Percentiles rank a stretch among this genome's conserved stretches.
phyloP scores from a whole-genome alignment of 78 protist species.

The Mastigamoeba balamuthi region DNA sequence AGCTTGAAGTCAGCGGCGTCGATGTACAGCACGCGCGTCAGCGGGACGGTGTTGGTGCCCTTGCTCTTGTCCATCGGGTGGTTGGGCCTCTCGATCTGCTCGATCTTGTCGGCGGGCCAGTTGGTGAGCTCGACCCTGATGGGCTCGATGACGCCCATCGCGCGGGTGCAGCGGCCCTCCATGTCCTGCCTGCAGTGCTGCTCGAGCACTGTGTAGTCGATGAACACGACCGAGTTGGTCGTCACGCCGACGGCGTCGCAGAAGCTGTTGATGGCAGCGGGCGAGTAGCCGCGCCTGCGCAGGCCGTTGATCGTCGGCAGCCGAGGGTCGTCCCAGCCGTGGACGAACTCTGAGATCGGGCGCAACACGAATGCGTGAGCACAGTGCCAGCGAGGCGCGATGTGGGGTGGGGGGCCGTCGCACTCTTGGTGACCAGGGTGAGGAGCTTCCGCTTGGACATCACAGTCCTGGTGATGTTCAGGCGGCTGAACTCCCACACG shows the following conservation, averaged over 20 bases:
- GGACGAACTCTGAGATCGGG: slow-evolving; percentile 16
- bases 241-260: slow-evolving; percentile 89
- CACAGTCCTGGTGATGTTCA: slow-evolving; percentile 80
- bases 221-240: slow-evolving; percentile 18
- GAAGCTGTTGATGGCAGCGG: slow-evolving; percentile 73
- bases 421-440: slow-evolving; percentile 44
- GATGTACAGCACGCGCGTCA: slow-evolving; percentile 62
- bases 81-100: slow-evolving; percentile 50
- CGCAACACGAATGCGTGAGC: no score
- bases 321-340: slow-evolving; percentile 99
- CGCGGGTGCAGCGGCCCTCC: slow-evolving; percentile 35
- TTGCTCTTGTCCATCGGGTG: slow-evolving; percentile 46
- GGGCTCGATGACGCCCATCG: slow-evolving; percentile 64
- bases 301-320: slow-evolving; percentile 80
- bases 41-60: slow-evolving; percentile 53
- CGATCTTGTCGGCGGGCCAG: slow-evolving; percentile 15
- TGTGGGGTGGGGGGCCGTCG: neutral
- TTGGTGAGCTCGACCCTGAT: slow-evolving; percentile 47
- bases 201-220: slow-evolving; percentile 45
- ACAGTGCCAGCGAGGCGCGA: no score
- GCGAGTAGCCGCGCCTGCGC: slow-evolving; percentile 88
- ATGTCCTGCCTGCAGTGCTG: slow-evolving; percentile 28
- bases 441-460: slow-evolving; percentile 89
- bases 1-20: slow-evolving; percentile 65
- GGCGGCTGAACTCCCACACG: slow-evolving; percentile 93